phyloP scores from a whole-genome alignment of 495 filamentous ascomycete genomes.

The Penicillium lagena region DNA sequence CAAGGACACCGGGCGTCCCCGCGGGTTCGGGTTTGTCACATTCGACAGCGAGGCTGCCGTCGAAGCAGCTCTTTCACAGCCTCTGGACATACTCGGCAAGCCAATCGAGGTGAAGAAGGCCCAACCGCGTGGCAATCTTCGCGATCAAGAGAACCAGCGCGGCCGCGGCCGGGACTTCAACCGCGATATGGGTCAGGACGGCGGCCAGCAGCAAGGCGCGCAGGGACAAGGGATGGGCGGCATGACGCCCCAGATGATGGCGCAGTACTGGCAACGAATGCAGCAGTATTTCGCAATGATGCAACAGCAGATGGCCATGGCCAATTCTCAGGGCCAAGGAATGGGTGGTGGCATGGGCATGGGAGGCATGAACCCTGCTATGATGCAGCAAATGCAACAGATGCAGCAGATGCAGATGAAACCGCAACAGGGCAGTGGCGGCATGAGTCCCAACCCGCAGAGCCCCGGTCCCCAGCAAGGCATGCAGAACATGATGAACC shows the following conservation, averaged over 20 bases:
- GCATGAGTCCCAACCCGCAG: conserved; percentile 43
- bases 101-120: conserved; percentile 98
- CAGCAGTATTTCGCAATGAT: conserved; percentile 93
- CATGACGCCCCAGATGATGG: conserved; percentile 95
- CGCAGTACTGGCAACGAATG: conserved; percentile 95
- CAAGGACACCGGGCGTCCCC: conserved; percentile 92
- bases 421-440: conserved; percentile 25
- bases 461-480: conserved; percentile 28
- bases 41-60: conserved; percentile 96
- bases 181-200: conserved; percentile 47
- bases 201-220: conserved; percentile 42
- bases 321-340: conserved; percentile 31
- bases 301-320: conserved; percentile 67
- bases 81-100: conserved; percentile 87
- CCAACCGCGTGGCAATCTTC: conserved; percentile 89
- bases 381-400: conserved; percentile 74
- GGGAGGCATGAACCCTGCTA: conserved; percentile 66
- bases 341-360: conserved; percentile 55
- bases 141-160: conserved; percentile 70
- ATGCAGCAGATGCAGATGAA: conserved; percentile 49
- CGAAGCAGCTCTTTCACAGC: conserved; percentile 77
- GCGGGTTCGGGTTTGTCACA: conserved; percentile 98
- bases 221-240: conserved; percentile 46
- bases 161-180: conserved; percentile 52
- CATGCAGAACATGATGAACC: conserved; percentile 50